Base-by-base conservation (phyloP, 441 rosid species). In the Corymbia citriodora region DNA sequence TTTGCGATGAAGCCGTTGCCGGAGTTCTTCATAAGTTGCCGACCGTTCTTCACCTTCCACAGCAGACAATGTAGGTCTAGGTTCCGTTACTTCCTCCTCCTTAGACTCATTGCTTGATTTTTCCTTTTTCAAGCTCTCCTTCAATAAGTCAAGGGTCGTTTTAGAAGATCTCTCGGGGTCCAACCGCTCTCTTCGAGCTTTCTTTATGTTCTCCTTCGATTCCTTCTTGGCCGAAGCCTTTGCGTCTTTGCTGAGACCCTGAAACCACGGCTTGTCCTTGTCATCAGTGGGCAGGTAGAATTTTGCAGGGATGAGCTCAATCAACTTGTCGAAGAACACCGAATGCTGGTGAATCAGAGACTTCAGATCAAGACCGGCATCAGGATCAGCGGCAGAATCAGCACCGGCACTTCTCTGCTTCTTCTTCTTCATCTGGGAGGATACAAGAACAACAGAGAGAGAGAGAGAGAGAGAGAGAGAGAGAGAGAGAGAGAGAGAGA, bases 241-340 rank as follows among this genome's bases (percentile, higher is more conserved):
- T 82, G 95, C 94, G 53, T 85, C 92, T 92, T 96, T 97, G 93
- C 95, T 96, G 81, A 97, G 99, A 87, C 99, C 99, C 17, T 94
- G 96, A 91, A 94, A 96, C 97, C 97, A 96, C 29, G 94, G 93
- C 89, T 92, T 97, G 79, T 97, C 98, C 12, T 93, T 93, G 87
- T 96, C 99, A 93, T 95, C 96, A 86, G 7, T 54, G 8, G 98
- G 95, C 63, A 96, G 90, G 94, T 96, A 97, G 93, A 96, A 96
- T 93, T 92, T 97, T 9, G 99, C 98, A 10, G 99, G 99, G 90
- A 96, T 93, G 79, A 96, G 97, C 93, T 96, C 96, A 49, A 97
- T 45, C 92, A 97, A 90, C 92, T 94, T 95, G 92, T 97, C 99
- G 50, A 96, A 97, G 93, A 96, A 96, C 55, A 91, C 89, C 10